Percentiles rank a stretch among this genome's conserved stretches.
These are phyloP conservation scores for Hirschioporus abietinus DNA, from an alignment of 768 basidiomycete species.

Conservation along the genomic window DNA sequence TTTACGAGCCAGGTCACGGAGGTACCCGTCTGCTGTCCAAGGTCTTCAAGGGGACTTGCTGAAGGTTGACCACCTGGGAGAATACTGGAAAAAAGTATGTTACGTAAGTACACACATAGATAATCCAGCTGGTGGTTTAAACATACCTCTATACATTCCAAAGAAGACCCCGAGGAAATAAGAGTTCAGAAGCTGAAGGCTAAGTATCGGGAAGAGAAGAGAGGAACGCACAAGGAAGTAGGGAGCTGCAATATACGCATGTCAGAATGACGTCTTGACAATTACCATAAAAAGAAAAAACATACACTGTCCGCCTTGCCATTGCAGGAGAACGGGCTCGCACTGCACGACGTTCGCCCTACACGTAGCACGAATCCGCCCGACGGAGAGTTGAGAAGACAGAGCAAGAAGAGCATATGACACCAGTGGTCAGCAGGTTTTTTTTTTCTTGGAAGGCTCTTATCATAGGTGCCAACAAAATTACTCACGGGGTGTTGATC, in stretches of 20 bases:
- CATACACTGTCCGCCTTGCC: constrained; percentile 48
- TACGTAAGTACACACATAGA: background rate
- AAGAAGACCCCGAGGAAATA: background rate
- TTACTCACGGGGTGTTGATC: constrained; percentile 71
- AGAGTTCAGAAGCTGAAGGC: constrained; percentile 4
- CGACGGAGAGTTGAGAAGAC: background rate
- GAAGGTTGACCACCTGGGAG: constrained; percentile 43
- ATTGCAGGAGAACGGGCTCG: constrained; percentile 52
- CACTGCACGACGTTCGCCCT: constrained; percentile 51
- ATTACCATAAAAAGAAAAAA: constrained; percentile 8
- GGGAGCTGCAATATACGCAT: constrained; percentile 37
- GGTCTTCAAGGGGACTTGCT: constrained; percentile 39
- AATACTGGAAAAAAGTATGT: constrained; percentile 36
- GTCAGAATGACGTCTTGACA: constrained; percentile 11
- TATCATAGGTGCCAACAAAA: background rate
- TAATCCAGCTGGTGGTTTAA: background rate
- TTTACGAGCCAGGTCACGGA: constrained; percentile 53
- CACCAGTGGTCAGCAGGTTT: background rate
- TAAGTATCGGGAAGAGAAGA: background rate
- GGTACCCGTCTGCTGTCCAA: constrained; percentile 35
- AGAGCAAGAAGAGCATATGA: constrained; percentile 11
- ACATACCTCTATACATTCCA: background rate
- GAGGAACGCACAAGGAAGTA: constrained; percentile 54
- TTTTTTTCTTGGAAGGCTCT: background rate
- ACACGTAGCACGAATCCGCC: background rate